Evolutionary conservation across 2,329 filamentous ascomycete genomes (phyloP).

Genomic region (Tolypocladium tundrense): DNA sequence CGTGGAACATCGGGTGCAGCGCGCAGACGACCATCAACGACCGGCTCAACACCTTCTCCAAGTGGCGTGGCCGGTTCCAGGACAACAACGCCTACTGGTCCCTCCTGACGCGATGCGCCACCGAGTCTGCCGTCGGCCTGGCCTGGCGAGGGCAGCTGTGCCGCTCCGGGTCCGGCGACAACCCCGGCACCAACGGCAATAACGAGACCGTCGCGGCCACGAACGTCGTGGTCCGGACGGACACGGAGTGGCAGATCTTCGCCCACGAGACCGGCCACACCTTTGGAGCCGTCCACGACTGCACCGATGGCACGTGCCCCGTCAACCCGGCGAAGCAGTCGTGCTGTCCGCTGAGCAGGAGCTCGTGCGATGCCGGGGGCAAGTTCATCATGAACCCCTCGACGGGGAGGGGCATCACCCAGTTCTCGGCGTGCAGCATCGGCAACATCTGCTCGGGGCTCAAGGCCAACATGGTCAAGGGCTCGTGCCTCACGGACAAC

Average conservation of each 20-base stretch:
- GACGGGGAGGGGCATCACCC: slow-evolving; percentile 59
- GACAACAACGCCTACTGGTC: slow-evolving; percentile 94
- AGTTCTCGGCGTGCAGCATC: slow-evolving; percentile 80
- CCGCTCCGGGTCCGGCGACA: slow-evolving; percentile 43
- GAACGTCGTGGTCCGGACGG: slow-evolving; percentile 80
- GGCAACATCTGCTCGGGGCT: slow-evolving; percentile 92
- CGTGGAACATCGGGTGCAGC: slow-evolving; percentile 77
- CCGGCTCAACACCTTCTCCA: slow-evolving; percentile 78
- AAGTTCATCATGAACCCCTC: slow-evolving; percentile 94
- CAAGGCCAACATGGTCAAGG: slow-evolving; percentile 60
- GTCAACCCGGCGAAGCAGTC: slow-evolving; percentile 39
- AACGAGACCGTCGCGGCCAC: slow-evolving; percentile 72
- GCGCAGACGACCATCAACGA: slow-evolving; percentile 54
- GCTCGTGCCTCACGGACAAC: slow-evolving; percentile 75
- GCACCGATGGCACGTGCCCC: slow-evolving; percentile 60
- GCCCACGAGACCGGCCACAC: slow-evolving; percentile 92
- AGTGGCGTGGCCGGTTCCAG: slow-evolving; percentile 67
- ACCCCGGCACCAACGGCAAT: slow-evolving; percentile 34
- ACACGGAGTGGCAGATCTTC: slow-evolving; percentile 88
- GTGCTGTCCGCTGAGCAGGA: slow-evolving; percentile 69
- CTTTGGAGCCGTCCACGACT: slow-evolving; percentile 94
- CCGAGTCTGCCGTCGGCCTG: slow-evolving; percentile 75
- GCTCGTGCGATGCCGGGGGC: slow-evolving; percentile 64
- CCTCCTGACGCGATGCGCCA: slow-evolving; percentile 71
- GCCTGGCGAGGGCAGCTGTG: slow-evolving; percentile 92